phyloP scores from a whole-genome alignment of 768 basidiomycete species.

The Amanita pseudoporphyria region DNA sequence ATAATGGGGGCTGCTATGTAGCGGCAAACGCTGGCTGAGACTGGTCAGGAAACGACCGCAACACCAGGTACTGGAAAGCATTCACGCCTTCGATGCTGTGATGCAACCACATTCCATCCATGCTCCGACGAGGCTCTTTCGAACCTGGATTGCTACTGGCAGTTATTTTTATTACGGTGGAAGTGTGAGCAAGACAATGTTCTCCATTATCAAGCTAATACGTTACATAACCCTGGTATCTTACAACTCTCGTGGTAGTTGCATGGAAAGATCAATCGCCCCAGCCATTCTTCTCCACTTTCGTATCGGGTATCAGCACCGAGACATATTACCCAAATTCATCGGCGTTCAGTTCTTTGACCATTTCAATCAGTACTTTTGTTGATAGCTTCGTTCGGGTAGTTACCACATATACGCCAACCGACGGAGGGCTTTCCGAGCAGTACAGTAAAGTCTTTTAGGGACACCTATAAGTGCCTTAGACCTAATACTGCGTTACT shows the following conservation, averaged over 20 bases:
- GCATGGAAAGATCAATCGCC: constrained; percentile 56
- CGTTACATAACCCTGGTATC: constrained; percentile 57
- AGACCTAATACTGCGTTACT: constrained; percentile 74
- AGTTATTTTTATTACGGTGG: constrained; percentile 65
- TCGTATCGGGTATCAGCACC: constrained; percentile 33
- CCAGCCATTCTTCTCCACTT: constrained; percentile 60
- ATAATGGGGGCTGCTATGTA: constrained; percentile 40
- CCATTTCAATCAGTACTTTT: constrained; percentile 36
- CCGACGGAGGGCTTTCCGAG: constrained; percentile 50
- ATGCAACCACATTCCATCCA: constrained; percentile 65
- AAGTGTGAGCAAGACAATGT: constrained; percentile 42
- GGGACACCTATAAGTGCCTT: constrained; percentile 49
- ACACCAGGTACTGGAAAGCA: constrained; percentile 64
- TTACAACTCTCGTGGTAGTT: constrained; percentile 57
- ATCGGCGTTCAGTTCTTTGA: constrained; percentile 39
- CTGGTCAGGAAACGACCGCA: constrained; percentile 68
- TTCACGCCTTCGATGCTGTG: constrained; percentile 76
- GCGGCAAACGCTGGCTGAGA: constrained; percentile 75
- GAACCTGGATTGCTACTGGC: constrained; percentile 67
- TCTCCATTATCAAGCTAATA: background rate
- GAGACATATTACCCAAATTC: constrained; percentile 44
- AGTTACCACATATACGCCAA: constrained; percentile 53
- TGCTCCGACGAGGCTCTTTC: constrained; percentile 70
- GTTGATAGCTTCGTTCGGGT: constrained; percentile 58
- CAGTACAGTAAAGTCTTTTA: constrained; percentile 41